Conservation (phyloP, 2,329 filamentous ascomycete genomes). For the Trichoderma cornu-damae region DNA sequence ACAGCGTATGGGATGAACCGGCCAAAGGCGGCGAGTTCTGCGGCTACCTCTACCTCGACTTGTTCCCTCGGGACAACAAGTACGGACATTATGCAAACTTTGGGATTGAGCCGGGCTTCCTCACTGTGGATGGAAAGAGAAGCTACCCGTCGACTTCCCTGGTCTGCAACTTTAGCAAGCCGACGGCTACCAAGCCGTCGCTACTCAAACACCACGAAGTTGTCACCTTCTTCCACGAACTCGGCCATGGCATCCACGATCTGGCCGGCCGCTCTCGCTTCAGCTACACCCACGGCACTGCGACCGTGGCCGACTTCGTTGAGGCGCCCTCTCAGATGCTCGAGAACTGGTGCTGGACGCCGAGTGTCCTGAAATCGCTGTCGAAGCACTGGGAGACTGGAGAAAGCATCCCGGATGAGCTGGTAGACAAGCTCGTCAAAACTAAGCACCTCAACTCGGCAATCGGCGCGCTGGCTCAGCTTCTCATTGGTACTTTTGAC, state of each 20-base stretch:
- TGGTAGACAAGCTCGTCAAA: slow-evolving; percentile 67
- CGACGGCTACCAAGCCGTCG: slow-evolving; percentile 68
- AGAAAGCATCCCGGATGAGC: slow-evolving; percentile 66
- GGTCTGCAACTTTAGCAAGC: slow-evolving; percentile 83
- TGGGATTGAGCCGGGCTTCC: slow-evolving; percentile 68
- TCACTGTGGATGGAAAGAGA: slow-evolving; percentile 61
- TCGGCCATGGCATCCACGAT: slow-evolving; percentile 67
- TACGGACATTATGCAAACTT: slow-evolving; percentile 85
- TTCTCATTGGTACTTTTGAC: slow-evolving; percentile 78
- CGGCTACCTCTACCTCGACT: slow-evolving; percentile 77
- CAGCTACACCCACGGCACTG: slow-evolving; percentile 63
- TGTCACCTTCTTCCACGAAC: slow-evolving; percentile 75
- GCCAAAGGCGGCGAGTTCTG: slow-evolving; percentile 66
- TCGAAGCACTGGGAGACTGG: slow-evolving; percentile 69
- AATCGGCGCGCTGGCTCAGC: slow-evolving; percentile 70
- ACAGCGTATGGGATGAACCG: slow-evolving; percentile 76
- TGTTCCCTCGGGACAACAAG: slow-evolving; percentile 75
- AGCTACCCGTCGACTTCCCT: slow-evolving; percentile 73
- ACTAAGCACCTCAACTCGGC: slow-evolving; percentile 80
- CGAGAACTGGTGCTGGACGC: slow-evolving; percentile 71
- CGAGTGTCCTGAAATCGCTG: slow-evolving; percentile 58
- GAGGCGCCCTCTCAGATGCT: slow-evolving; percentile 70
- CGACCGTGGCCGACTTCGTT: slow-evolving; percentile 63
- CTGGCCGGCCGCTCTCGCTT: slow-evolving; percentile 58
- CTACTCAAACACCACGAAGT: slow-evolving; percentile 80